phyloP scores from a whole-genome alignment of 78 protist genomes.

The Tieghemostelium lacteum region DNA sequence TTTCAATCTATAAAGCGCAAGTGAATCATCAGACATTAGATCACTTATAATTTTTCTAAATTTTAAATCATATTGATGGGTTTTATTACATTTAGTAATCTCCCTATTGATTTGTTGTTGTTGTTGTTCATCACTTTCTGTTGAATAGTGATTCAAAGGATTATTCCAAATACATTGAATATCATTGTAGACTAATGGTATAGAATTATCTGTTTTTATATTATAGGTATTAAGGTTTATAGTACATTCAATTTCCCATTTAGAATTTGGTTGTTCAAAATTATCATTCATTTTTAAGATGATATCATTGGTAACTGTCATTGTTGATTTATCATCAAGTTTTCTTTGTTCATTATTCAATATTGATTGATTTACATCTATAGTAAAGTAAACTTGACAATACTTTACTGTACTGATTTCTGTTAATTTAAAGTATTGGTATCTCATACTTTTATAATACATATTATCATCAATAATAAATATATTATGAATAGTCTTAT shows the following conservation, averaged over 20 bases:
- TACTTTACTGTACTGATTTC: not conserved
- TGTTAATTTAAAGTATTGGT: not conserved
- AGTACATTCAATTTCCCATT: slow-evolving; percentile 6
- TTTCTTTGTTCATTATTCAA: not conserved
- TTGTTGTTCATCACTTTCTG: not conserved
- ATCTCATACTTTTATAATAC: slow-evolving; percentile 23
- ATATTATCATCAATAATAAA: slow-evolving; percentile 5
- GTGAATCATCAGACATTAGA: not conserved
- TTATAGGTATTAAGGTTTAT: not conserved
- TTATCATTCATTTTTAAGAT: not conserved
- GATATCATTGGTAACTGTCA: not conserved
- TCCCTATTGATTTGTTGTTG: not conserved
- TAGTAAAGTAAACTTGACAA: not conserved
- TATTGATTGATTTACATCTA: not conserved
- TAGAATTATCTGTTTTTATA: not conserved
- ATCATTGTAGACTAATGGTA: not conserved
- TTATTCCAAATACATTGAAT: not conserved
- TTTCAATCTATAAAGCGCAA: not conserved
- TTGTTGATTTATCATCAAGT: not conserved
- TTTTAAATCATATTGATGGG: slow-evolving; percentile 8
- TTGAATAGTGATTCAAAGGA: not conserved
- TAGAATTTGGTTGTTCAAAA: not conserved
- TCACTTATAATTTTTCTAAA: not conserved
- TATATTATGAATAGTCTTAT: not conserved
- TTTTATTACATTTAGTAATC: not conserved